Conservation (phyloP, 345 rosid genomes). For the Citrus sp. region DNA sequence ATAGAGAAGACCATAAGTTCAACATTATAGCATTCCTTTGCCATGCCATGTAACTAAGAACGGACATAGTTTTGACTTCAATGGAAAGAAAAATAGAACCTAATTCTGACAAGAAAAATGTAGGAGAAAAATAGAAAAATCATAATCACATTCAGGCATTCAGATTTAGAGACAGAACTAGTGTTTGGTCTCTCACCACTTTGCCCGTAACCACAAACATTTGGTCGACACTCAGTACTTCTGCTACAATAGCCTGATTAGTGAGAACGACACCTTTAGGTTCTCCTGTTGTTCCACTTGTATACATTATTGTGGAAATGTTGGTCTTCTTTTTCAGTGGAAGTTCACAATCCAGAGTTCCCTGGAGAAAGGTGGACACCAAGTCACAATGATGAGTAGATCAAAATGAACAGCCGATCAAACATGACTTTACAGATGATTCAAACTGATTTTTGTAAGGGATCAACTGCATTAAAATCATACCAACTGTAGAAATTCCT, state of each 20-base stretch:
- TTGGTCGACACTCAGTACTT: slow-evolving; percentile 79
- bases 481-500: slow-evolving; percentile 64
- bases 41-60: neutral
- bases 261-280: slow-evolving; percentile 88
- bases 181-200: slow-evolving; percentile 38
- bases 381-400: neutral
- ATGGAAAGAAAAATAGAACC: neutral
- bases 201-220: slow-evolving; percentile 54
- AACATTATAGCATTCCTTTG: neutral
- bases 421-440: neutral
- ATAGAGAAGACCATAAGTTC: neutral
- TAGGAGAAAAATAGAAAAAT: neutral
- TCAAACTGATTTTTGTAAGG: neutral
- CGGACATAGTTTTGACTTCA: neutral
- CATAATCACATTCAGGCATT: neutral
- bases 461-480: neutral
- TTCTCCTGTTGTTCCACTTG: slow-evolving; percentile 98
- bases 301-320: slow-evolving; percentile 90
- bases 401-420: slow-evolving; percentile 3
- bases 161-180: neutral
- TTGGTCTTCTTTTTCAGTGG: slow-evolving; percentile 65
- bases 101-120: neutral
- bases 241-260: slow-evolving; percentile 57
- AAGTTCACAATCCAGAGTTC: slow-evolving; percentile 52
- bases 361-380: slow-evolving; percentile 30